Evolutionary conservation across 768 basidiomycete genomes (phyloP).

Genomic region (Collybia mongolica): DNA sequence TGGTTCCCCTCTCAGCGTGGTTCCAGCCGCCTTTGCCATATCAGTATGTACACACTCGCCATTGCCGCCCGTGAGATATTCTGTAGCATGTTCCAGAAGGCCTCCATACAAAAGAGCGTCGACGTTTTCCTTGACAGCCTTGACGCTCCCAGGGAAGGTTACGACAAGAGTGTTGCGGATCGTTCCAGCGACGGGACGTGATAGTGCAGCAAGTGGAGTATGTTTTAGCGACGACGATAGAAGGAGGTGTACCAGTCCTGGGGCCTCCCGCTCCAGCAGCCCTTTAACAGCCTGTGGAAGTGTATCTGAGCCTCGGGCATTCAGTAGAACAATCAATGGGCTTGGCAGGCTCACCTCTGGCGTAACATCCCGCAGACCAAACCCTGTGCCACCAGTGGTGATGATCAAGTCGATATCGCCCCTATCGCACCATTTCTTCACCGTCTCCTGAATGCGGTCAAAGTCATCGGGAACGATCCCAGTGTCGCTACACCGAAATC

Average conservation of each 20-base stretch:
- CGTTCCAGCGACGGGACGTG: constrained; percentile 81
- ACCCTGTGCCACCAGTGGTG: constrained; percentile 88
- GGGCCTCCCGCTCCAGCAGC: constrained; percentile 62
- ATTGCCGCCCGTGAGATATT: constrained; percentile 66
- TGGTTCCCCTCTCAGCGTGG: constrained; percentile 17
- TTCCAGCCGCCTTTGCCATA: constrained; percentile 31
- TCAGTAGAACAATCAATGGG: neutral
- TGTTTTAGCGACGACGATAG: constrained; percentile 65
- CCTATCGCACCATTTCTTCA: constrained; percentile 44
- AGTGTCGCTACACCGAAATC: constrained; percentile 34
- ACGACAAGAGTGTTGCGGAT: constrained; percentile 64
- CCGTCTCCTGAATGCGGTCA: constrained; percentile 41
- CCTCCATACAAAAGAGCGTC: constrained; percentile 56
- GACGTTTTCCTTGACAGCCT: constrained; percentile 81
- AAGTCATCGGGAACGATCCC: constrained; percentile 69
- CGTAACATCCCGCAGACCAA: constrained; percentile 76
- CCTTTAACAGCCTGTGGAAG: constrained; percentile 53
- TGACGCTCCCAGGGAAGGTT: constrained; percentile 83
- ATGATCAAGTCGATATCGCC: constrained; percentile 69
- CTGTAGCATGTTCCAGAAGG: constrained; percentile 69
- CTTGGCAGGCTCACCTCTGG: constrained; percentile 59
- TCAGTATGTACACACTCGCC: constrained; percentile 57
- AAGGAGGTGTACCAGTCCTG: constrained; percentile 77
- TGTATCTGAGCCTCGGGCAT: neutral
- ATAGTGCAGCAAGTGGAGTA: constrained; percentile 80